Evolutionary conservation across 331 rosid genomes (phyloP), one percentile per base, ranked within the genome.

Genomic region (Malus hybrid): DNA sequence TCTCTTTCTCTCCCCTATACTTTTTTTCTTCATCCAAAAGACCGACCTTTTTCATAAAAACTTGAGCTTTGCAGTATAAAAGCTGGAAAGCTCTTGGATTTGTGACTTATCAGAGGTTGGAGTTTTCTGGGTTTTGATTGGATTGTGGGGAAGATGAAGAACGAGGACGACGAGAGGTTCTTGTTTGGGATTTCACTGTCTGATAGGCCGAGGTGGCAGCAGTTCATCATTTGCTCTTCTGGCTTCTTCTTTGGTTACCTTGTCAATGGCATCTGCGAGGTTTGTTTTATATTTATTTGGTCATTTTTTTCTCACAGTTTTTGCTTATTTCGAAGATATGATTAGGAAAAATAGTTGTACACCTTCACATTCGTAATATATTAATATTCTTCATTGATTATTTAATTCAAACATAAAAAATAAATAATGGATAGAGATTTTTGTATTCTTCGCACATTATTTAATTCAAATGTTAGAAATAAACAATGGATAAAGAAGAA

Each of bases 221-320:
- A 82, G 67, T 88, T 88, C 71, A 54, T 86, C 46, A 82, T 88
- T 70, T 88, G 92, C 56, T 75, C 90, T 59, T 79, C 92, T 70
- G 90, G 92, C 61, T 86, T 88, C 85, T 86, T 88, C 85, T 80
- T 86, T 65, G 93, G 93, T n/a, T 88, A 88, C 83, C 88, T 86
- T 28, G 86, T 86, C 57, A 88, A 88, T 80, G 93, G 90, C 72
- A 78, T 88, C 67, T 88, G 90, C 48, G 93, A 88, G 93, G 93
- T 88, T 72, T 42, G 80, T 55, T 60, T 65, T 39, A 3, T 27
- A 34, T 70, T n/a, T 8, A 8, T 13, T n/a, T 27, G 3, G 5
- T 15, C 20, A 1, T 4, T 67, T 5, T 44, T 20, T 24, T 10
- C n/a, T 56, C 62, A 56, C 5, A 56, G 27, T 56, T 56, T 56